Percentiles rank a stretch among this genome's conserved stretches.
These are phyloP conservation scores for Saccharomycopsis sp. DNA, from an alignment of 805 yeast species.

Conservation along the genomic window DNA sequence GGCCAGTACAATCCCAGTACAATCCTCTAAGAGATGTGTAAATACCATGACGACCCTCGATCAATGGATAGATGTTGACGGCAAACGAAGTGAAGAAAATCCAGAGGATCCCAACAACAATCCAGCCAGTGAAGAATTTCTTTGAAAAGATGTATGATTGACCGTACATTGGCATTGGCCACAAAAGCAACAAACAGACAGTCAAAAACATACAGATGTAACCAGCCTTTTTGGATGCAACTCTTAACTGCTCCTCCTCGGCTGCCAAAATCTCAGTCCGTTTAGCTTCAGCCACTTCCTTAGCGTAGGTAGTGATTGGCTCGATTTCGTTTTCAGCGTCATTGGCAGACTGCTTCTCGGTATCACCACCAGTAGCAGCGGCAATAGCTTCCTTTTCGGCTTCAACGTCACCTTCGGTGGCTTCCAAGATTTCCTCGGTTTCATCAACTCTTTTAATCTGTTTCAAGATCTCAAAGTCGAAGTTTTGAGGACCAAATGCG, in stretches of 20 bases:
- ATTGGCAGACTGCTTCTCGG: slow-evolving; percentile 27
- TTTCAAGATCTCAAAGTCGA: slow-evolving; percentile 63
- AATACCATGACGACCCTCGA: slow-evolving; percentile 67
- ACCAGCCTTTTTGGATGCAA: slow-evolving; percentile 56
- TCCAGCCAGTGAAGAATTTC: slow-evolving; percentile 83
- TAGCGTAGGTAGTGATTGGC: slow-evolving; percentile 15
- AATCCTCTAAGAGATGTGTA: slow-evolving; percentile 64
- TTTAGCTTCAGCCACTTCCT: slow-evolving; percentile 15
- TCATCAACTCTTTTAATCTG: slow-evolving; percentile 63
- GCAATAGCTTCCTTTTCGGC: slow-evolving; percentile 14
- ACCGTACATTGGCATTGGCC: slow-evolving; percentile 97
- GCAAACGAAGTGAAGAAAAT: slow-evolving; percentile 56
- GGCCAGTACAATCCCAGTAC: slow-evolving; percentile 82
- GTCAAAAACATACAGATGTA: slow-evolving; percentile 55
- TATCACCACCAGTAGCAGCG: slow-evolving; percentile 27
- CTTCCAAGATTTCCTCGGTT: slow-evolving; percentile 51
- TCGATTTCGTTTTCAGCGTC: slow-evolving; percentile 12
- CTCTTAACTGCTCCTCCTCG: slow-evolving; percentile 46
- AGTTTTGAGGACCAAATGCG: slow-evolving; percentile 61
- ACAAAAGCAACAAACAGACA: slow-evolving; percentile 56
- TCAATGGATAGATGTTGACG: slow-evolving; percentile 63
- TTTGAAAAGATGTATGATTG: slow-evolving; percentile 66
- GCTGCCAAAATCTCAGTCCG: slow-evolving; percentile 31
- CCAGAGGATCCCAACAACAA: slow-evolving; percentile 77
- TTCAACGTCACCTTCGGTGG: slow-evolving; percentile 29